Evolutionary conservation across 2,329 filamentous ascomycete species (phyloP).

Genomic region (Graphilbum fragrans): DNA sequence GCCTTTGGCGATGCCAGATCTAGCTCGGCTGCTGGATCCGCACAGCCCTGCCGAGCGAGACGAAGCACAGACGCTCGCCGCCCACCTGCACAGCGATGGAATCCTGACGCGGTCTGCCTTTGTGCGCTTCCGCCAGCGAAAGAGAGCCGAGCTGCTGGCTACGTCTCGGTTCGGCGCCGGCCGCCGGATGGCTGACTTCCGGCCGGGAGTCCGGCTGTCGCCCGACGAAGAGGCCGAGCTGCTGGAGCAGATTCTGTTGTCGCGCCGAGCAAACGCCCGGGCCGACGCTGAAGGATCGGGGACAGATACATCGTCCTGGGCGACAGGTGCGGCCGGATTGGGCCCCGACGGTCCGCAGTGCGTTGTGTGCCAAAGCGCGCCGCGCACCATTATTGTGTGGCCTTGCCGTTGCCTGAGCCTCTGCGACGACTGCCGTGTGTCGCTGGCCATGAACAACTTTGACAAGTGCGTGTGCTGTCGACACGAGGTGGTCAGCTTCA

Average conservation of each 20-base stretch:
- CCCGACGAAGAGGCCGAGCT: conserved; percentile 48
- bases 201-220: conserved; percentile 28
- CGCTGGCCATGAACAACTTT: conserved; percentile 93
- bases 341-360: conserved; percentile 67
- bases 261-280: conserved; percentile 24
- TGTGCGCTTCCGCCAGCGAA: conserved; percentile 51
- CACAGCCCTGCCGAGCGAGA: conserved; percentile 64
- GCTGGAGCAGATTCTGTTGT: conserved; percentile 48
- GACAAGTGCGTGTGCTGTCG: conserved; percentile 93
- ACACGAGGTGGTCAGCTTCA: conserved; percentile 78
- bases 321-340: conserved; percentile 59
- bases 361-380: conserved; percentile 82
- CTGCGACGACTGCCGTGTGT: conserved; percentile 90
- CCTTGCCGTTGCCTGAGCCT: conserved; percentile 89
- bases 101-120: conserved; percentile 78
- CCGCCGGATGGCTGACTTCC: conserved; percentile 16
- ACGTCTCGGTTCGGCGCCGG: conserved; percentile 13
- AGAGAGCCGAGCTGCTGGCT: conserved; percentile 55
- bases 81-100: conserved; percentile 58
- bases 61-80: conserved; percentile 69
- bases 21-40: conserved; percentile 75
- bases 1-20: conserved; percentile 51
- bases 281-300: neutral
- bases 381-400: conserved; percentile 87
- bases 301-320: conserved; percentile 36